These are phyloP conservation scores for Martensiomyces pterosporus DNA, from an alignment of 192 early-diverging fungal genomes.

Conservation along the genomic window DNA sequence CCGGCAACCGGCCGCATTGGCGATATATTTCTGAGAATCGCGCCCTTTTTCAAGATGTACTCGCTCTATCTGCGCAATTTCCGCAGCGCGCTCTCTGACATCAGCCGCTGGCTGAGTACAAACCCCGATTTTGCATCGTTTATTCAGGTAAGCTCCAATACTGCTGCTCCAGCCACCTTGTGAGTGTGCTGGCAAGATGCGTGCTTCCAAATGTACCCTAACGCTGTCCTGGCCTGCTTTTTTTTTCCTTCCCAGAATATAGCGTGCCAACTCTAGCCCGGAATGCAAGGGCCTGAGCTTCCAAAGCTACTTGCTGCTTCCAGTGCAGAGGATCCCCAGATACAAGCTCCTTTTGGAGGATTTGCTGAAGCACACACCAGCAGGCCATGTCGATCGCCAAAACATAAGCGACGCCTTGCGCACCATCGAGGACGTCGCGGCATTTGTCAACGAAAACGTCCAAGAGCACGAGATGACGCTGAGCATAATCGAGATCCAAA, in stretches of 20 bases:
- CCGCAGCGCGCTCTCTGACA: constrained; percentile 42
- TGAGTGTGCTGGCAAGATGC: too few relatives aligned
- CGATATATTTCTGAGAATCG: constrained; percentile 47
- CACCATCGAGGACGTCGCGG: constrained; percentile 60
- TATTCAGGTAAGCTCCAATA: too few relatives aligned
- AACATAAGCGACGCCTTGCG: constrained; percentile 39
- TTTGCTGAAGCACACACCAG: constrained; percentile 52
- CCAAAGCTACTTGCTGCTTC: constrained; percentile 51
- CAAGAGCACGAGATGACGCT: constrained; percentile 73
- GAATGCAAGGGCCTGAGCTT: constrained; percentile 51
- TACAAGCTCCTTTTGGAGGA: constrained; percentile 54
- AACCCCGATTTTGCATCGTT: constrained; percentile 37
- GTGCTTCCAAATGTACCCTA: too few relatives aligned
- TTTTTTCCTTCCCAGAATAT: too few relatives aligned
- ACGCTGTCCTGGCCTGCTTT: too few relatives aligned
- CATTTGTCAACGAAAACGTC: constrained; percentile 75
- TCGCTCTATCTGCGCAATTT: constrained; percentile 55
- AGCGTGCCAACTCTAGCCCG: constrained; percentile 32
- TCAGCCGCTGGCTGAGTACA: constrained; percentile 33
- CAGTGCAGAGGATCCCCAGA: constrained; percentile 49
- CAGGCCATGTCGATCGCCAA: constrained; percentile 42
- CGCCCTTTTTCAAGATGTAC: constrained; percentile 54
- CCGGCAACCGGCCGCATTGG: constrained; percentile 34
- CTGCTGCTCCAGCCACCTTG: too few relatives aligned
- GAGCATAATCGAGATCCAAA: constrained; percentile 67